Evolutionary conservation across 352 stramenopile genomes (phyloP).

Genomic region (Aphanomyces astaci): DNA sequence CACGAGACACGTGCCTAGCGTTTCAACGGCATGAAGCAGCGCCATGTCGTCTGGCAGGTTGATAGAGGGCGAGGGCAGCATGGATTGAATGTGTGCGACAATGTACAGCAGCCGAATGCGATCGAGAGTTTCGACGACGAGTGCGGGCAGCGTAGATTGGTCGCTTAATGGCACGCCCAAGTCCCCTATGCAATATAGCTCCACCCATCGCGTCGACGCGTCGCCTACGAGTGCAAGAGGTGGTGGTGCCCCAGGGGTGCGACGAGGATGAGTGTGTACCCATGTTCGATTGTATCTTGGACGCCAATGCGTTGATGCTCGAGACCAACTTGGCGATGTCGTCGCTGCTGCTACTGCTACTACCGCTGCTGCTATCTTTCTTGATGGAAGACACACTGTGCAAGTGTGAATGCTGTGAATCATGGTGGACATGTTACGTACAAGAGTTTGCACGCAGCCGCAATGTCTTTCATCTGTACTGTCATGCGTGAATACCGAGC

Average conservation of each 20-base stretch:
- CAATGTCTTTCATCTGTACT: constrained; percentile 12
- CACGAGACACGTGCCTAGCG: constrained; percentile 58
- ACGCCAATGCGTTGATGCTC: neutral
- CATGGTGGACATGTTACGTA: no score
- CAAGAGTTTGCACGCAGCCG: constrained; percentile 5
- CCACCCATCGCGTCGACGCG: constrained; percentile 31
- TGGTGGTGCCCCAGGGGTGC: no score
- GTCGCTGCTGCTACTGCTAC: neutral
- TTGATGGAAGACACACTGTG: neutral
- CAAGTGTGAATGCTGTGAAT: no score
- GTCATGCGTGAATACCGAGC: constrained; percentile 3
- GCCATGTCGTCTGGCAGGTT: neutral
- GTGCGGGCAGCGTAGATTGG: constrained; percentile 55
- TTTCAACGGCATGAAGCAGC: constrained; percentile 35
- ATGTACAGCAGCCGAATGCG: constrained; percentile 44
- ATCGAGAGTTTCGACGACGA: constrained; percentile 55
- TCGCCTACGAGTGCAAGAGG: constrained; percentile 39
- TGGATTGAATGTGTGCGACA: constrained; percentile 34
- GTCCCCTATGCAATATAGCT: constrained; percentile 44
- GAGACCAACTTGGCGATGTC: neutral
- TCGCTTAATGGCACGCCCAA: constrained; percentile 46
- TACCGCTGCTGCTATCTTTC: neutral
- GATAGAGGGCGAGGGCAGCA: neutral
- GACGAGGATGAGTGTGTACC: no score
- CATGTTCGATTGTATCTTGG: neutral